Evolutionary conservation across 1,284 basidiomycete genomes (phyloP).

Genomic region (Naganishia sp.): DNA sequence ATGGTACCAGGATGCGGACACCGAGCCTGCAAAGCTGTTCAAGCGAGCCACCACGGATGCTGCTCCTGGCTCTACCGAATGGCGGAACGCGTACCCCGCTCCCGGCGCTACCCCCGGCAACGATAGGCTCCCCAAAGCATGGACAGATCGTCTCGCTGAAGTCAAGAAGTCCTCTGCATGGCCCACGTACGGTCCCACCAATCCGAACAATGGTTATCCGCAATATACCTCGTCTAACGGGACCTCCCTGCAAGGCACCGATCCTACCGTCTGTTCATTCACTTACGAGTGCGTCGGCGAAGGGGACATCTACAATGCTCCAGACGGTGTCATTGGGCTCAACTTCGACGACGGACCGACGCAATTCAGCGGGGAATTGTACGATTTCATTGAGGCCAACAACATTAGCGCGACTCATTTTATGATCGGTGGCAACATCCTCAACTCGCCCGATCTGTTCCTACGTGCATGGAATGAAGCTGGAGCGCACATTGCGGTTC

Average conservation of each 20-base stretch:
- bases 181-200: conserved; percentile 38
- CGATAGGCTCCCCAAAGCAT: conserved; percentile 41
- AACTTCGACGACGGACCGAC: conserved; percentile 59
- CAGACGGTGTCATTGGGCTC: conserved; percentile 43
- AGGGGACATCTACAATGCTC: conserved; percentile 40
- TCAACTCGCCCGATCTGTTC: conserved; percentile 38
- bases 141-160: conserved; percentile 44
- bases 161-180: conserved; percentile 23
- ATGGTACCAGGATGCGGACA: conserved; percentile 27
- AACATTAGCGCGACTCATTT: conserved; percentile 62
- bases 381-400: conserved; percentile 57
- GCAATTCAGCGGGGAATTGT: conserved; percentile 55
- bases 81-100: conserved; percentile 42
- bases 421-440: conserved; percentile 57
- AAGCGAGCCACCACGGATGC: conserved; percentile 36
- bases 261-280: conserved; percentile 46
- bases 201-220: conserved; percentile 41
- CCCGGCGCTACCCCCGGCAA: conserved; percentile 38
- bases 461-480: conserved; percentile 23
- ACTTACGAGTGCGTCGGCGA: conserved; percentile 46
- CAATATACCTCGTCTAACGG: conserved; percentile 37
- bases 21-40: conserved; percentile 31
- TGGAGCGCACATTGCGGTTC: conserved; percentile 34
- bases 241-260: conserved; percentile 38
- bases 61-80: conserved; percentile 32